Evolutionary conservation across 345 rosid genomes (phyloP).

Genomic region (Acer saccharum): DNA sequence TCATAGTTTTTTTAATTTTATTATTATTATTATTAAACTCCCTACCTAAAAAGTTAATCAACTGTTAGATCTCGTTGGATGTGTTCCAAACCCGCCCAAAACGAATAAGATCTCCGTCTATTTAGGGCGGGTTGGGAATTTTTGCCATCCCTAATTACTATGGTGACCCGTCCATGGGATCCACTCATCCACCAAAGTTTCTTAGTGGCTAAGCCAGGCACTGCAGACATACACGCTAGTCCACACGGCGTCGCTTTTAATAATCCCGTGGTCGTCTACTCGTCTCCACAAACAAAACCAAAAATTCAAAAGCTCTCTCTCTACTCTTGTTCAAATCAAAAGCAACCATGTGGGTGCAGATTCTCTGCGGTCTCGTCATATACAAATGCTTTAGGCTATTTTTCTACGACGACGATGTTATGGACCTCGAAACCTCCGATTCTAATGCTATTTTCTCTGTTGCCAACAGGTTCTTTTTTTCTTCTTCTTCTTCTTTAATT

Average conservation of each 20-base stretch:
- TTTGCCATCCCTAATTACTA: too few relatives aligned
- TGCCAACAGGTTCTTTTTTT: conserved; percentile 48
- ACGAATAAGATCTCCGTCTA: too few relatives aligned
- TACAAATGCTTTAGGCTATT: conserved; percentile 52
- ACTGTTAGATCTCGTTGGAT: too few relatives aligned
- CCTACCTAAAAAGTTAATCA: too few relatives aligned
- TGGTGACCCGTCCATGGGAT: too few relatives aligned
- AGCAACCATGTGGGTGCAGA: conserved; percentile 74
- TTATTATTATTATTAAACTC: too few relatives aligned
- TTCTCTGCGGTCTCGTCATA: conserved; percentile 67
- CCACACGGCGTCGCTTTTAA: conserved; percentile 3
- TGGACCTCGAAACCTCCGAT: conserved; percentile 65
- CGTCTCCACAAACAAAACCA: too few relatives aligned
- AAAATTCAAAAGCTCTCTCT: not conserved
- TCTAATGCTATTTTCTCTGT: conserved; percentile 72
- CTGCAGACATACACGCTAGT: not conserved
- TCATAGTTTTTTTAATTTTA: too few relatives aligned
- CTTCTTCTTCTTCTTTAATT: not conserved
- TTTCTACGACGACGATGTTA: conserved; percentile 53
- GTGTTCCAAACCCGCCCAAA: too few relatives aligned
- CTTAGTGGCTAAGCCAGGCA: not conserved
- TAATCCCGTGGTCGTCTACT: too few relatives aligned
- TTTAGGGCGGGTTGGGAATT: too few relatives aligned
- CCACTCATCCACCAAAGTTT: not conserved
- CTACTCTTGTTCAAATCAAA: too few relatives aligned